Evolutionary conservation across 495 filamentous ascomycete species (phyloP), one percentile per base, ranked within the genome.

Genomic region (Xylaria bambusicola): DNA sequence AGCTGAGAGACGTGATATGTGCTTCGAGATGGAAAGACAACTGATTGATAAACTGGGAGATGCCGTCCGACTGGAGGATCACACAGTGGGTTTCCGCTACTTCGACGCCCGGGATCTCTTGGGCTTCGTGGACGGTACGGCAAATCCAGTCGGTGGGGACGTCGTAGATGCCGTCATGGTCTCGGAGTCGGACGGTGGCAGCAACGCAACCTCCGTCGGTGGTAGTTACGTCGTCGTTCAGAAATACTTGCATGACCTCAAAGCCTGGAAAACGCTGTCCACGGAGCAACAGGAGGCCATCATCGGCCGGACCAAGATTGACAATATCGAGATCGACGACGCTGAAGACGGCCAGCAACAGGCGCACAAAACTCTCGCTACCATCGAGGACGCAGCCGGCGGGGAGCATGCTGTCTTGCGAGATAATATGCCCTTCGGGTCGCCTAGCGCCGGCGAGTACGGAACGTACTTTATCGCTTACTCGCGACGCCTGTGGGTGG

Each of bases 391-490:
- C 55, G 77, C 80, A 26, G 54, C 76, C 55, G 82, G 81, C 0
- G 62, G 72, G 10, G 82, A 84, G 68, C 67, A 81, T 62, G 75
- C 75, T 26, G 81, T 85, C 35, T 70, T 85, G 1, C 75, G 82
- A 0, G 82, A 85, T 53, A 85, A 85, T 61, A 85, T 85, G 82
- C 82, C 82, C 0, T 85, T 84, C 63, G 82, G 82, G 0, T 78
- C 77, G 3, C 82, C 81, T 0, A 79, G 78, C 0, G 68, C 73
- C 0, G 76, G 73, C 1, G 73, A 84, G 66, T 84, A 82, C 55
- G 82, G 82, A 15, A 85, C 82, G 1, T 85, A 84, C 63, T 84
- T 85, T 47, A 84, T 84, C 58, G 82, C 81, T 5, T 85, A 85
- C 60, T 80, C 82, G 12, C 66, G 76, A 2, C 67, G 72, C 3